Conservation (phyloP, 1,284 basidiomycete species). For the Anthracocystis panici-leucophaei region DNA sequence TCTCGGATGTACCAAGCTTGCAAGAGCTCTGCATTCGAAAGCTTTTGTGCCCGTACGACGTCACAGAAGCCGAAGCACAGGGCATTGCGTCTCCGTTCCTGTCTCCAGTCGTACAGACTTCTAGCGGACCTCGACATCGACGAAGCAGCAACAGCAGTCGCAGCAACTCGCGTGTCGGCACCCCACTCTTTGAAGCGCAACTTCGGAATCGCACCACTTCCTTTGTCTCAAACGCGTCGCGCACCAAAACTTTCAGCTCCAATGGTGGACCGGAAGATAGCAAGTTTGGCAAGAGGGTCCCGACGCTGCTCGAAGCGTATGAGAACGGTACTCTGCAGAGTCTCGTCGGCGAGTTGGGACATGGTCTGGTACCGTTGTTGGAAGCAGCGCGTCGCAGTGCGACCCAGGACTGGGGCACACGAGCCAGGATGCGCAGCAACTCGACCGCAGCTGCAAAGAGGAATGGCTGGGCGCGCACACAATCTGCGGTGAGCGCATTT, state of each 20-base stretch:
- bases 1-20: conserved; percentile 40
- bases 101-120: conserved; percentile 38
- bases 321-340: conserved; percentile 60
- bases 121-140: conserved; percentile 25
- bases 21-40: conserved; percentile 60
- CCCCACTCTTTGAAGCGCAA: conserved; percentile 34
- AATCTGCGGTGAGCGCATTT: conserved; percentile 21
- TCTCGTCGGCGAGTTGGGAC: conserved; percentile 47
- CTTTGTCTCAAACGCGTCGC: conserved; percentile 40
- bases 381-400: conserved; percentile 65
- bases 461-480: conserved; percentile 11
- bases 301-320: conserved; percentile 58
- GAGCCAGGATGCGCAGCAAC: conserved; percentile 33
- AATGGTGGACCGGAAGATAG: conserved; percentile 43
- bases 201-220: conserved; percentile 19
- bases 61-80: conserved; percentile 24
- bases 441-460: conserved; percentile 11
- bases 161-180: conserved; percentile 25
- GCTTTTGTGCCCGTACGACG: conserved; percentile 52
- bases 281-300: conserved; percentile 42
- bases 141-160: conserved; percentile 30
- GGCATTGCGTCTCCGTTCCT: conserved; percentile 40
- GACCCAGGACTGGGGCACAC: conserved; percentile 57
- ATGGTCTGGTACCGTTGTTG: conserved; percentile 44
- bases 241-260: conserved; percentile 40